A percentile compares a stretch with the other conserved stretches of the same genome.
Conservation (phyloP, 2,329 filamentous ascomycete genomes). For the Aspergillus aculeatus region DNA sequence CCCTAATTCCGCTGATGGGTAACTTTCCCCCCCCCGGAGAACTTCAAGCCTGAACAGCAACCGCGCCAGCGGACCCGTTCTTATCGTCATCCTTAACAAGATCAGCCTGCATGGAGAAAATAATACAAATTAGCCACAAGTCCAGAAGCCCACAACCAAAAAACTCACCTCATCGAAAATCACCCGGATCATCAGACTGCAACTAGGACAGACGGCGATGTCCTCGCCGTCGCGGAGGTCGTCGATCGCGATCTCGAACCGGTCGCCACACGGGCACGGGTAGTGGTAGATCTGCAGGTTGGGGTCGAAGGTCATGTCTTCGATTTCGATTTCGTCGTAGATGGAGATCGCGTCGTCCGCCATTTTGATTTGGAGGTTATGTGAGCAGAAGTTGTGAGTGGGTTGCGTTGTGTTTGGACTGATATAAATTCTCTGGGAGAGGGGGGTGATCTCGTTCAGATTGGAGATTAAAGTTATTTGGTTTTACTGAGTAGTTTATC, state of each 20-base stretch:
- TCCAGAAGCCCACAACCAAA: neutral
- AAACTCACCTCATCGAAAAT: conserved; percentile 78
- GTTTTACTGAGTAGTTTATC: conserved; percentile 1
- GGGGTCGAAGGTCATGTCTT: conserved; percentile 92
- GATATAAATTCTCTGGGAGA: neutral
- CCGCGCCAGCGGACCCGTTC: conserved; percentile 25
- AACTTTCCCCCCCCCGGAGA: too few species aligned
- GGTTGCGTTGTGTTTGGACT: neutral
- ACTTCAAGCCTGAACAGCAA: conserved; percentile 42
- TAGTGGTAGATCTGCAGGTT: conserved; percentile 87
- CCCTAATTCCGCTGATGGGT: too few species aligned
- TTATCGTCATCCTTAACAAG: conserved; percentile 48
- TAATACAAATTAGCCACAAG: too few species aligned
- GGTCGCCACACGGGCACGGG: conserved; percentile 94
- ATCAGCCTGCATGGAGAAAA: conserved; percentile 43
- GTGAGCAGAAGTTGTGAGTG: neutral
- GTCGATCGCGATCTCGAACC: conserved; percentile 83
- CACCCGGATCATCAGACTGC: conserved; percentile 92
- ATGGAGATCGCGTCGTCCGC: conserved; percentile 68
- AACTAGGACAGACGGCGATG: conserved; percentile 95
- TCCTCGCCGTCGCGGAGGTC: conserved; percentile 88
- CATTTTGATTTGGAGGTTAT: conserved; percentile 44
- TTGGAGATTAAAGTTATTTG: neutral
- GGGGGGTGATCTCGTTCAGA: neutral
- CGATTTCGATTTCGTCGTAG: conserved; percentile 98